Percentiles rank a stretch among this genome's conserved stretches.
These are phyloP conservation scores for Sclerotinia glacialis DNA, from an alignment of 2,329 filamentous ascomycete species.

Conservation along the genomic window DNA sequence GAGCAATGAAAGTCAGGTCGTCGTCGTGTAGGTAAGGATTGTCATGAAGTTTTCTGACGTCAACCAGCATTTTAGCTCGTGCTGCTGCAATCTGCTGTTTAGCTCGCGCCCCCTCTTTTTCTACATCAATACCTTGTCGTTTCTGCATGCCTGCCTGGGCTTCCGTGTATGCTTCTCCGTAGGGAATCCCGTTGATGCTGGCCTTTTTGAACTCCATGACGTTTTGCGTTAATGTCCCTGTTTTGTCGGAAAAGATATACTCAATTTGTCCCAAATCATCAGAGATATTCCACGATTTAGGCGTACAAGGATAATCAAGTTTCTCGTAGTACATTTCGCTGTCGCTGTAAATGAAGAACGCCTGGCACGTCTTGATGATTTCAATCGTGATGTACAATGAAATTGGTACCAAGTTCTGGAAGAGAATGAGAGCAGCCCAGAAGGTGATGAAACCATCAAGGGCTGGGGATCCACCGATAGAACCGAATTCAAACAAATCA, in stretches of 20 bases:
- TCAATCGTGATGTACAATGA: slow-evolving; percentile 97
- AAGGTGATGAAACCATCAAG: slow-evolving; percentile 94
- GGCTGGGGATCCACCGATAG: slow-evolving; percentile 69
- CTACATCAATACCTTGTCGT: slow-evolving; percentile 81
- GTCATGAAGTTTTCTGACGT: slow-evolving; percentile 73
- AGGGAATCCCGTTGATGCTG: slow-evolving; percentile 91
- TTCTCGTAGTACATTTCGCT: slow-evolving; percentile 95
- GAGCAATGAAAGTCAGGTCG: slow-evolving; percentile 85
- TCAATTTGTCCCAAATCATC: slow-evolving; percentile 98
- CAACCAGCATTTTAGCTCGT: slow-evolving; percentile 67
- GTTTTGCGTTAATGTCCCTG: slow-evolving; percentile 84
- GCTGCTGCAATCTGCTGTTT: slow-evolving; percentile 75
- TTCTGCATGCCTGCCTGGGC: slow-evolving; percentile 96
- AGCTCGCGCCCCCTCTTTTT: slow-evolving; percentile 71
- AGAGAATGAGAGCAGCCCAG: slow-evolving; percentile 90
- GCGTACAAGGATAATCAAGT: slow-evolving; percentile 90
- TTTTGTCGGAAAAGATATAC: slow-evolving; percentile 98
- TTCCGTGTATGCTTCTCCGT: slow-evolving; percentile 97
- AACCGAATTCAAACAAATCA: slow-evolving; percentile 79
- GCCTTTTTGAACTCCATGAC: slow-evolving; percentile 99
- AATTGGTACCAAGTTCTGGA: slow-evolving; percentile 98
- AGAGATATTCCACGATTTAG: slow-evolving; percentile 98
- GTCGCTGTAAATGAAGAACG: slow-evolving; percentile 96
- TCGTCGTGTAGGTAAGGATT: slow-evolving; percentile 92
- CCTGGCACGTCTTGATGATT: slow-evolving; percentile 89